Evolutionary conservation across 352 stramenopile genomes (phyloP), one percentile per base, ranked within the genome.

Genomic region (Globisporangium solare): DNA sequence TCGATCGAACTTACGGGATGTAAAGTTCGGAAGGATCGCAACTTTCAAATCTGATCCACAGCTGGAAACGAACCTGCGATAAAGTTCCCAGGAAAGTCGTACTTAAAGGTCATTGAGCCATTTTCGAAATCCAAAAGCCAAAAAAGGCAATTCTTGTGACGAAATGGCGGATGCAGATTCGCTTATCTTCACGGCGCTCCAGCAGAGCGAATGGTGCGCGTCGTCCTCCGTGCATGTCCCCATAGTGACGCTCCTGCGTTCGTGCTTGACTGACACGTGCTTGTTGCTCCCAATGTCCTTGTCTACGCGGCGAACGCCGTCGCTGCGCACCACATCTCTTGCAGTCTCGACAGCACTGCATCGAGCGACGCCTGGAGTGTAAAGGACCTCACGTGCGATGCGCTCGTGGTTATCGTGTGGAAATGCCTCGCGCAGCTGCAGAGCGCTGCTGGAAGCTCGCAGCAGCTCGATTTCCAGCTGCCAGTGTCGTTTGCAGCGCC

Each of bases 131-230:
- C 47, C 35, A 17, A 51, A 13, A 59, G 35, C n/a, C n/a, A n/a
- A n/a, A 41, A 3, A 41, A 45, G 54, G 40, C 24, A 31, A 52
- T 40, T 40, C 20, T 46, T 37, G 24, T 32, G 27, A 12, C 7
- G 20, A 48, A 31, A 83, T 80, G 72, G 64, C 71, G 13, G 74
- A 84, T 31, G 66, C 65, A 4, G 70, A 86, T 39, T 58, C 61
- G 35, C 74, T 81, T 54, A 67, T 84, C 48, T 68, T 73, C 13
- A 53, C 74, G 52, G 73, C 66, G 41, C 72, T 86, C 55, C 60
- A 80, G 61, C 76, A 86, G 42, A 79, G 64, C 54, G 69, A 61
- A 5, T 81, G 70, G 76, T 86, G 20, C 49, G 59, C 53, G 5
- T 37, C 24, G 24, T 27, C 24, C 24, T 27, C 24, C 2, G 24